These are phyloP conservation scores for Phialemoniopsis sp. DNA, from an alignment of 2,329 filamentous ascomycete genomes.

Conservation along the genomic window DNA sequence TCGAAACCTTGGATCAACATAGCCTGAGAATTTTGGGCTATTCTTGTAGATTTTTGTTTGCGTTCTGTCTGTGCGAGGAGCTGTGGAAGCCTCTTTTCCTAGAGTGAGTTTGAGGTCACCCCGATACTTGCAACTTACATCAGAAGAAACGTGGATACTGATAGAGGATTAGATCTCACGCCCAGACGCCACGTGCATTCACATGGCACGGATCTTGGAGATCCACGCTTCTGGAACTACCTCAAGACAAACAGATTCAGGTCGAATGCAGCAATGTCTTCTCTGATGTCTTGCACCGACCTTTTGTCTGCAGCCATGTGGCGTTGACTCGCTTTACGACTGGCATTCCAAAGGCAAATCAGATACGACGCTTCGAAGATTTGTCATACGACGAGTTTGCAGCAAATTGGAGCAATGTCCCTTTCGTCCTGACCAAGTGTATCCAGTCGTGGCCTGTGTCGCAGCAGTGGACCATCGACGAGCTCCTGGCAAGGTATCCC, in stretches of 20 bases:
- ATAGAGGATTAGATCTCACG: constrained; percentile 21
- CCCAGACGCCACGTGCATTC: constrained; percentile 33
- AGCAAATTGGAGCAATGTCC: constrained; percentile 69
- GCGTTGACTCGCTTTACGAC: constrained; percentile 60
- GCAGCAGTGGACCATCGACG: constrained; percentile 68
- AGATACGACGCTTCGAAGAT: constrained; percentile 65
- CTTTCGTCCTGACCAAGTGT: constrained; percentile 81
- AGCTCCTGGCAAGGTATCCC: constrained; percentile 59
- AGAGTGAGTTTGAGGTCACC: constrained; percentile 59
- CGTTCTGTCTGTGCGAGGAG: constrained; percentile 79
- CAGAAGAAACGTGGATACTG: constrained; percentile 10
- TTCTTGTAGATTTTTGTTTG: constrained; percentile 83
- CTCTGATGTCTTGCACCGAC: constrained; percentile 85
- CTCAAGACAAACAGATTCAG: constrained; percentile 41
- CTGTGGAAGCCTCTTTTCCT: constrained; percentile 85
- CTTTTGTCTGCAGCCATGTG: constrained; percentile 84
- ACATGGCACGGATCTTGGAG: constrained; percentile 84
- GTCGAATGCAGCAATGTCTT: constrained; percentile 77
- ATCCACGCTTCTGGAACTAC: constrained; percentile 65
- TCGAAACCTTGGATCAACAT: constrained; percentile 68
- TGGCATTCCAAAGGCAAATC: constrained; percentile 69
- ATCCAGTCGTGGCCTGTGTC: constrained; percentile 80
- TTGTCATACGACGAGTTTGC: constrained; percentile 72
- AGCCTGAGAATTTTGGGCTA: constrained; percentile 64
- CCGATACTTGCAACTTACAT: not conserved